These are phyloP conservation scores for Limnanthes douglasii DNA, from an alignment of 345 rosid genomes.

Conservation along the genomic window DNA sequence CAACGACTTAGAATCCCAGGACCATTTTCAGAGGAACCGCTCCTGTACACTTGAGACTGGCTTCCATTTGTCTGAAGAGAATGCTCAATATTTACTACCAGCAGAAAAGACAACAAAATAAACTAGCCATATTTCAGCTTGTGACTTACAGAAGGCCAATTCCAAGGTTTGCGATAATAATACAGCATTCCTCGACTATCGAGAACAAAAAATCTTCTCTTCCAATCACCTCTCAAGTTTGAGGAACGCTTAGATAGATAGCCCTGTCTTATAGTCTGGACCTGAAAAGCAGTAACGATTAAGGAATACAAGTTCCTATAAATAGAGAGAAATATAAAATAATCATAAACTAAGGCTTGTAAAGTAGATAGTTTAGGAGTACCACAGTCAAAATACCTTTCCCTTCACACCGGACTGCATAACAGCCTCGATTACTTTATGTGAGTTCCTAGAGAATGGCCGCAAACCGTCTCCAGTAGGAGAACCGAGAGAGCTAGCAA, in stretches of 20 bases:
- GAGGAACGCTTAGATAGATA: constrained; percentile 78
- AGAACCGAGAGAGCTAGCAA: constrained; percentile 14
- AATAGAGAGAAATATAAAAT: no score
- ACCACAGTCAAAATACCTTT: constrained; percentile 42
- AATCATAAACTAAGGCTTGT: no score
- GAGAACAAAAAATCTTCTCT: constrained; percentile 70
- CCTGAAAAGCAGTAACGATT: constrained; percentile 21
- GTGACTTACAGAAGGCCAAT: constrained; percentile 43
- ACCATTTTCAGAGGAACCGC: constrained; percentile 29
- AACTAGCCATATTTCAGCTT: constrained; percentile 5
- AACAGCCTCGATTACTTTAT: constrained; percentile 58
- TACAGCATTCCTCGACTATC: constrained; percentile 77
- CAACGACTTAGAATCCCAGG: constrained; percentile 59
- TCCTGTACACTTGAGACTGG: constrained; percentile 34
- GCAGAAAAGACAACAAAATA: constrained; percentile 2
- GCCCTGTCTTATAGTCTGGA: constrained; percentile 70
- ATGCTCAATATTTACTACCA: constrained; percentile 10
- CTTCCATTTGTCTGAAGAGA: constrained; percentile 38
- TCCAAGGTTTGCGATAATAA: constrained; percentile 64
- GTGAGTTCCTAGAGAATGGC: constrained; percentile 34
- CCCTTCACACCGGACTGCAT: constrained; percentile 70
- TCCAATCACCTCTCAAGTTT: constrained; percentile 73
- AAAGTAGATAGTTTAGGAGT: no score
- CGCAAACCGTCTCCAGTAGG: constrained; percentile 25
- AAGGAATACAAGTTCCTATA: no score